phyloP scores from a whole-genome alignment of 164 flowering plant species.

The Platanus orientalis region DNA sequence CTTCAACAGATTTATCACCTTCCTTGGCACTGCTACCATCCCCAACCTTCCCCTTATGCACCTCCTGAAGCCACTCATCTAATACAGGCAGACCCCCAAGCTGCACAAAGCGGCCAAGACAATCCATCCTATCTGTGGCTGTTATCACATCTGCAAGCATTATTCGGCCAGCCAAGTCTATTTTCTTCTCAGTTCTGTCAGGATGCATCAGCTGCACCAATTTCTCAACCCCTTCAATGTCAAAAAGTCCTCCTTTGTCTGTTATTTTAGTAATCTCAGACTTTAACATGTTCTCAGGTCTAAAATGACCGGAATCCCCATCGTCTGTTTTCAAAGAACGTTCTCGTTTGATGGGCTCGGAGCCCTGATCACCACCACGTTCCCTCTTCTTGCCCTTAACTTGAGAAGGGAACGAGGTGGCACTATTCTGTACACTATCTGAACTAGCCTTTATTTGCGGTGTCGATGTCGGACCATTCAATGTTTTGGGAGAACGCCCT shows the following conservation, averaged over 20 bases:
- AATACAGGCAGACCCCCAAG: slow-evolving; percentile 71
- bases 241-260: slow-evolving; percentile 71
- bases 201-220: slow-evolving; percentile 69
- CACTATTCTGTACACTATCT: slow-evolving; percentile 62
- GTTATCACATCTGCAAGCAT: slow-evolving; percentile 73
- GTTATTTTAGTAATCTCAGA: slow-evolving; percentile 71
- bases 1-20: slow-evolving; percentile 67
- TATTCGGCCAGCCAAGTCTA: slow-evolving; percentile 60
- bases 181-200: slow-evolving; percentile 53
- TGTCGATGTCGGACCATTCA: slow-evolving; percentile 56
- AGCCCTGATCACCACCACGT: slow-evolving; percentile 52
- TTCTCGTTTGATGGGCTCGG: slow-evolving; percentile 66
- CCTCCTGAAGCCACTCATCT: slow-evolving; percentile 94
- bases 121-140: slow-evolving; percentile 70
- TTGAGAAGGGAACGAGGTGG: slow-evolving; percentile 51
- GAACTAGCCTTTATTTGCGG: slow-evolving; percentile 65
- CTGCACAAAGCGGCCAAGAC: slow-evolving; percentile 77
- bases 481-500: slow-evolving; percentile 85
- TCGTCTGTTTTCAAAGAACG: slow-evolving; percentile 52
- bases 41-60: slow-evolving; percentile 75
- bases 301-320: slow-evolving; percentile 50
- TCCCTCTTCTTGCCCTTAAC: slow-evolving; percentile 82
- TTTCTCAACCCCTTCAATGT: slow-evolving; percentile 72
- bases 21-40: slow-evolving; percentile 59
- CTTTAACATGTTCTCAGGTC: slow-evolving; percentile 46